Conservation (phyloP, 176 grass and related monocot species). For the Oropetium thomaeum region DNA sequence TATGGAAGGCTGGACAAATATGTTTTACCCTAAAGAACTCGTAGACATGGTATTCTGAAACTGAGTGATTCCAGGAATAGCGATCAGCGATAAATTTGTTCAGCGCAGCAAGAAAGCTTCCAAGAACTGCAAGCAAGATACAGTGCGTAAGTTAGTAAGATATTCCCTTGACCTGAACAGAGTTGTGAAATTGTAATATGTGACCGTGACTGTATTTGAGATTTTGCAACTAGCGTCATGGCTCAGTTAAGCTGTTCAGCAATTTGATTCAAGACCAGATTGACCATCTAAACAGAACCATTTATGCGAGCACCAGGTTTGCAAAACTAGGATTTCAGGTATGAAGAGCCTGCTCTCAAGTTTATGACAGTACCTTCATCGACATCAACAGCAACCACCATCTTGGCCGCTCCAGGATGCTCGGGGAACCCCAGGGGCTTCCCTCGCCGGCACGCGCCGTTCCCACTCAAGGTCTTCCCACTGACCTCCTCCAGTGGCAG, state of each 20-base stretch:
- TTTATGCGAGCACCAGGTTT: not conserved
- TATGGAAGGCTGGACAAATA: not conserved
- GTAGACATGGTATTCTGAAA: constrained; percentile 93
- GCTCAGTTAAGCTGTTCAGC: not conserved
- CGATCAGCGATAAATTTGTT: constrained; percentile 93
- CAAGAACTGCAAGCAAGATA: constrained; percentile 64
- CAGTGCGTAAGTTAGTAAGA: not conserved
- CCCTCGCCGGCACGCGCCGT: constrained; percentile 50
- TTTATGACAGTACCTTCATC: constrained; percentile 73
- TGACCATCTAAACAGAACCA: constrained; percentile 3
- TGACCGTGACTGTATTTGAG: not conserved
- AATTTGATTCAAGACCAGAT: not conserved
- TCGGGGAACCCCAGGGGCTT: constrained; percentile 51
- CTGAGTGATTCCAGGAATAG: constrained; percentile 82
- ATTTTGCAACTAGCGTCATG: not conserved
- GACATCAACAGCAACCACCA: constrained; percentile 96
- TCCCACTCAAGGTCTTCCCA: constrained; percentile 36
- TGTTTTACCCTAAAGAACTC: constrained; percentile 85
- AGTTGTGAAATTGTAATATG: not conserved
- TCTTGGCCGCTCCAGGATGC: constrained; percentile 33
- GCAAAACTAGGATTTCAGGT: not conserved
- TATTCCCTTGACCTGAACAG: not conserved
- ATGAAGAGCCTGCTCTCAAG: not conserved
- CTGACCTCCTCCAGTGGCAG: constrained; percentile 39
- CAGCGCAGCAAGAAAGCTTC: constrained; percentile 88